Conservation (phyloP, 2,329 filamentous ascomycete genomes). For the Xylariaceae sp. region DNA sequence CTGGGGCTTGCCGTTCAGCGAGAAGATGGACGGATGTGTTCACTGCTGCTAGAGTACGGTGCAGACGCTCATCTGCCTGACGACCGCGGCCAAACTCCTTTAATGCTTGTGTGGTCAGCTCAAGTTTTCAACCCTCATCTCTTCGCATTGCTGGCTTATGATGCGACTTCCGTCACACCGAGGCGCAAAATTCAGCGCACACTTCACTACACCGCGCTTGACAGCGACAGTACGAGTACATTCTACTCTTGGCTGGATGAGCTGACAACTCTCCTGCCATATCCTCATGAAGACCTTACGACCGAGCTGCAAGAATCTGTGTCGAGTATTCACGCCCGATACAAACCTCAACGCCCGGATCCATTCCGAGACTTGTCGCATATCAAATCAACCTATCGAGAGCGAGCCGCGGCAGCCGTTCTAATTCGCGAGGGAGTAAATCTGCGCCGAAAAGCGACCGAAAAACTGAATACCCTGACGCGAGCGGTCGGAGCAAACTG, state of each 20-base stretch:
- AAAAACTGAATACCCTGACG: neutral
- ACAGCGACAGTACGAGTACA: neutral
- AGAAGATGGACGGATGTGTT: neutral
- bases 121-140: neutral
- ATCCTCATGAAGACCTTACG: neutral
- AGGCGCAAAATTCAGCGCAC: neutral
- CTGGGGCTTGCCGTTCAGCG: neutral
- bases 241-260: neutral
- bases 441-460: neutral
- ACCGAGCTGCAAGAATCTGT: neutral
- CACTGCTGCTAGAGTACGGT: conserved; percentile 1
- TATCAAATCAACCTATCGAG: neutral
- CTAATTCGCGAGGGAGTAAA: neutral
- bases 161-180: neutral
- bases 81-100: neutral
- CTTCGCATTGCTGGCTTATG: neutral
- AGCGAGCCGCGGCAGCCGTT: neutral
- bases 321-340: neutral
- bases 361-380: neutral
- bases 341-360: neutral
- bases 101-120: neutral
- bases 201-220: neutral
- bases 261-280: neutral
- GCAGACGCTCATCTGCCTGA: neutral
- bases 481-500: neutral